Evolutionary conservation across 805 yeast genomes (phyloP), one percentile per base, ranked within the genome.

Genomic region (Komagataella ulmi): DNA sequence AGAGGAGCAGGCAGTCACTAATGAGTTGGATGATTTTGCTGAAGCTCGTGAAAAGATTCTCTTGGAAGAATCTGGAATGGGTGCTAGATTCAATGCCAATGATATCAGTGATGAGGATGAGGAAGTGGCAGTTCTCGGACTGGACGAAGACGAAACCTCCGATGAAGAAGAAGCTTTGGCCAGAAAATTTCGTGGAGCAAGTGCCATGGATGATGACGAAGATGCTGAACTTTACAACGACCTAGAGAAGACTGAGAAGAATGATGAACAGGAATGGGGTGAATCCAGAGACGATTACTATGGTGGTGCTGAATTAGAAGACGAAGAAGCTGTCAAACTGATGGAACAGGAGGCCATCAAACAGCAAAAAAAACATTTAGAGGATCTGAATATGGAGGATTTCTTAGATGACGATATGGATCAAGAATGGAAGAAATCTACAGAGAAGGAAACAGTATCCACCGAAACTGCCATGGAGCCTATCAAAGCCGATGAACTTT

Each of bases 291-390:
- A 64, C 69, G 78, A 65, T 57, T 78, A 77, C 57, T 80, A 80
- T 59, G 84, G 83, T 47, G 83, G 79, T n/a, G 85, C 79, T 54
- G 78, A 75, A 17, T 75, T 68, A 57, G 87, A 74, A 65, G 95
- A 86, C 56, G 91, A 83, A 36, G 95, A 81, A 51, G 82, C 80
- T 36, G 85, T 88, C 4, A 81, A 79, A 55, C 81, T 79, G 55
- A 82, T 89, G 67, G 93, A 91, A 53, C 81, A 80, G 58, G 97
- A 93, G 67, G 98, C 98, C 0, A 61, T 87, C 49, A 80, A 88
- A 61, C 81, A 88, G 57, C 97, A 90, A 67, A 85, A 85, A 69
- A 75, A 78, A 57, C 89, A 89, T 64, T 67, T 88, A 53, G 80
- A 80, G 57, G 95, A 85, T 47, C 71, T 90, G 58, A 79, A 80